These are phyloP conservation scores for Henckelia pumila DNA, from an alignment of 257 asterid genomes.

Conservation along the genomic window DNA sequence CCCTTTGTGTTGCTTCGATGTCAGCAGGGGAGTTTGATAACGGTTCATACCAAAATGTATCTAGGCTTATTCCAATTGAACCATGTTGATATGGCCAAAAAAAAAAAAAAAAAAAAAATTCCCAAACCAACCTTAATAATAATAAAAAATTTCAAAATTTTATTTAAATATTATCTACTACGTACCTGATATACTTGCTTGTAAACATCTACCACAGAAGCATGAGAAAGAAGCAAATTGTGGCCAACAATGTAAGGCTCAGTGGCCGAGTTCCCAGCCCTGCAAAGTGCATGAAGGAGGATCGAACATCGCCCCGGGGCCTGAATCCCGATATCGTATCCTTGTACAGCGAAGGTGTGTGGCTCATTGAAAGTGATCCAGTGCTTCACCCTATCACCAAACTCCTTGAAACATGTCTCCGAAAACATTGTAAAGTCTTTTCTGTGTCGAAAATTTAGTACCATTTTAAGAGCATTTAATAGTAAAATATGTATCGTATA, in stretches of 20 bases:
- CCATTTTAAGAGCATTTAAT: no score
- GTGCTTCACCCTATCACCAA: slow-evolving; percentile 83
- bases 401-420: slow-evolving; percentile 74
- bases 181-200: slow-evolving; percentile 66
- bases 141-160: no score
- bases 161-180: no score
- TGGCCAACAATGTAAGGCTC: slow-evolving; percentile 80
- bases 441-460: slow-evolving; percentile 36
- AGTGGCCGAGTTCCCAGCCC: slow-evolving; percentile 74
- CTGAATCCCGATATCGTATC: slow-evolving; percentile 67
- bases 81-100: no score
- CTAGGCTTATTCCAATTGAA: no score
- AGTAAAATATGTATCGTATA: no score
- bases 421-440: slow-evolving; percentile 63
- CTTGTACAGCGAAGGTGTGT: slow-evolving; percentile 65
- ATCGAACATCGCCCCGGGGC: slow-evolving; percentile 80
- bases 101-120: no score
- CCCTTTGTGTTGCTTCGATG: no score
- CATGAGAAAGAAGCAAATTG: slow-evolving; percentile 64
- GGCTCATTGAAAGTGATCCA: slow-evolving; percentile 98
- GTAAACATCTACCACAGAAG: slow-evolving; percentile 54
- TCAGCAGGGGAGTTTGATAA: no score
- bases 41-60: no score
- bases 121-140: no score
- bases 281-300: slow-evolving; percentile 47